Evolutionary conservation across 345 rosid species (phyloP).

Genomic region (Rhodamnia argentea): DNA sequence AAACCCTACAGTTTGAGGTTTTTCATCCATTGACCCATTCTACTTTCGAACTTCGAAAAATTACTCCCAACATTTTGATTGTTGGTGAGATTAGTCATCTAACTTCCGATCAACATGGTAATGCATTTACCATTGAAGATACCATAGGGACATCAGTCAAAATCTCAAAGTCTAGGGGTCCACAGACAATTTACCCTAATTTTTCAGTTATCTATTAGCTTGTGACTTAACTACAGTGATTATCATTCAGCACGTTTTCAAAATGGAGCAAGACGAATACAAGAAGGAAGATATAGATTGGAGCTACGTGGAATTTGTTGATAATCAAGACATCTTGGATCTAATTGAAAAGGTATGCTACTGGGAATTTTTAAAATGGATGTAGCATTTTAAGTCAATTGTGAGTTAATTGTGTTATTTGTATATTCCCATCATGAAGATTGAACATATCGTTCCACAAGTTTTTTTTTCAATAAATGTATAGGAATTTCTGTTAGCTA

Average conservation of each 20-base stretch:
- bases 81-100: neutral
- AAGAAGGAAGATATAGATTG: constrained; percentile 69
- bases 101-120: too few relatives aligned
- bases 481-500: neutral
- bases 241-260: constrained; percentile 70
- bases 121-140: too few relatives aligned
- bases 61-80: constrained; percentile 16
- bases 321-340: constrained; percentile 84
- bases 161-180: neutral
- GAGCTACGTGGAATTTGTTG: constrained; percentile 81
- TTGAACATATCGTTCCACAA: neutral
- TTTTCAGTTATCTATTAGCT: neutral
- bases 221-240: constrained; percentile 16
- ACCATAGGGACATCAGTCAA: neutral
- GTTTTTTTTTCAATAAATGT: neutral
- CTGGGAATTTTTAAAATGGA: neutral
- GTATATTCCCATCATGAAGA: neutral
- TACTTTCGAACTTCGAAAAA: constrained; percentile 11
- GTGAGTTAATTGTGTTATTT: neutral
- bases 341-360: constrained; percentile 75
- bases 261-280: constrained; percentile 80
- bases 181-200: neutral
- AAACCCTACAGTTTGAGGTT: neutral
- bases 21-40: neutral
- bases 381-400: neutral